Percentiles rank a stretch among this genome's conserved stretches.
These are phyloP conservation scores for Escovopsis sp. DNA, from an alignment of 2,329 filamentous ascomycete species.

Conservation along the genomic window DNA sequence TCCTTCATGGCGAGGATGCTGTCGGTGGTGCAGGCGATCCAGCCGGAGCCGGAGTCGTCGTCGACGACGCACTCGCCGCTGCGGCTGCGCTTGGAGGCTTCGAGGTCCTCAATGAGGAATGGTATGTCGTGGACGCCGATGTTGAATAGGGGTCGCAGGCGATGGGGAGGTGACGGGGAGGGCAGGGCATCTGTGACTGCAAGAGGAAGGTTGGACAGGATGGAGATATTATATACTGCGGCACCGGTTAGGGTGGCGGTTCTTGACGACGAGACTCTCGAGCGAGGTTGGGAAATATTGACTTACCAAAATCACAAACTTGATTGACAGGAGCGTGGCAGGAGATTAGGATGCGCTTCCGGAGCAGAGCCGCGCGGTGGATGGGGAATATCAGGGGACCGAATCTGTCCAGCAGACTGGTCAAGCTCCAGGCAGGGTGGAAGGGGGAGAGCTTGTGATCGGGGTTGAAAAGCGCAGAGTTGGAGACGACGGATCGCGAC, in stretches of 20 bases:
- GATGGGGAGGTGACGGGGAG: conserved; percentile 42
- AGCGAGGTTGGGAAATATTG: conserved; percentile 8
- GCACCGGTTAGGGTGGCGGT: conserved; percentile 5
- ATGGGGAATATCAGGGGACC: conserved; percentile 87
- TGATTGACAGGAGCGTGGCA: conserved; percentile 73
- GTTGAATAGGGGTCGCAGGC: conserved; percentile 75
- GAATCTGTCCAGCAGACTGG: conserved; percentile 64
- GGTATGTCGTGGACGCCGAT: conserved; percentile 89
- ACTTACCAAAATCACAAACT: conserved; percentile 75
- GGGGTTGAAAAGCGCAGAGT: conserved; percentile 39
- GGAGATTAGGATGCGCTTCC: conserved; percentile 79
- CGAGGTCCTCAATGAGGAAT: conserved; percentile 51
- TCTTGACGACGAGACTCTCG: neutral
- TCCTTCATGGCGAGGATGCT: conserved; percentile 80
- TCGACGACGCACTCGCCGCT: conserved; percentile 22
- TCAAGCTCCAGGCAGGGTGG: conserved; percentile 78
- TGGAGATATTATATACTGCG: conserved; percentile 86
- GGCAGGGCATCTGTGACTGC: conserved; percentile 58
- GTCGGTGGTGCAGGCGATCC: conserved; percentile 93
- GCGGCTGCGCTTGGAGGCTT: conserved; percentile 26
- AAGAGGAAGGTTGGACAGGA: conserved; percentile 75
- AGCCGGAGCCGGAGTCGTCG: conserved; percentile 47
- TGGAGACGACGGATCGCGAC: conserved; percentile 48
- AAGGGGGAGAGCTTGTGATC: conserved; percentile 57
- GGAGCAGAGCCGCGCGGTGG: conserved; percentile 70